Base-by-base conservation (phyloP, 257 asterid genomes). In the Solanum pinnatisectum region DNA sequence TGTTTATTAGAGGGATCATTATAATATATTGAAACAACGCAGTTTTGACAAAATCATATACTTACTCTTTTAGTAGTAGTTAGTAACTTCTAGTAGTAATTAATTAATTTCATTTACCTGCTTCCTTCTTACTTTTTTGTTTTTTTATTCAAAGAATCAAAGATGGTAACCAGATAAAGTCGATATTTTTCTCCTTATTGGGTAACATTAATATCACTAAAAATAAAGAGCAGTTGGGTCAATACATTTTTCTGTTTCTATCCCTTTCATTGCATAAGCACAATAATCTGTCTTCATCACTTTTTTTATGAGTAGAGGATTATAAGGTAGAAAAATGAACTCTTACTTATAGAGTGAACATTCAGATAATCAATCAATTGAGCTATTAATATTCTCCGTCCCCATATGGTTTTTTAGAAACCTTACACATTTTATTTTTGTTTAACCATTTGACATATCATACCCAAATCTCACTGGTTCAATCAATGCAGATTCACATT, bases 331-430 rank as follows among this genome's bases (percentile, higher is more conserved):
- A 10, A 23, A 63, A 23, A 23, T 0, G 0, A 59, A 59, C 5
- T 22, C 25, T 6, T 6, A 56, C 0, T 1, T 1, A 52, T 0
- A 52, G 0, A 0, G 0, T 56, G n/a, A 56, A 56, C 9, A 6
- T 56, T 56, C 4, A 18, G 0, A 56, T 56, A 56, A 2, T 18
- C 5, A 22, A 60, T 0, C 0, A 60, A 22, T 9, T 60, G 5
- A 22, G 27, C 12, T 60, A 3, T 0, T 22, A 22, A 22, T 0
- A 22, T 60, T 60, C 13, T 22, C 5, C 2, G 0, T 8, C 13
- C 0, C 0, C 5, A 59, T 8, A 0, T 59, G 27, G 0, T 59
- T 22, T 60, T 60, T 59, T 6, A 60, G 68, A 60, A 27, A 0
- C 15, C n/a, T 71, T 33, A 18, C 0, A 72, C 42, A 3, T 16